Base-by-base conservation (phyloP, 2,329 filamentous ascomycete genomes). In the Peltaster fructicola region DNA sequence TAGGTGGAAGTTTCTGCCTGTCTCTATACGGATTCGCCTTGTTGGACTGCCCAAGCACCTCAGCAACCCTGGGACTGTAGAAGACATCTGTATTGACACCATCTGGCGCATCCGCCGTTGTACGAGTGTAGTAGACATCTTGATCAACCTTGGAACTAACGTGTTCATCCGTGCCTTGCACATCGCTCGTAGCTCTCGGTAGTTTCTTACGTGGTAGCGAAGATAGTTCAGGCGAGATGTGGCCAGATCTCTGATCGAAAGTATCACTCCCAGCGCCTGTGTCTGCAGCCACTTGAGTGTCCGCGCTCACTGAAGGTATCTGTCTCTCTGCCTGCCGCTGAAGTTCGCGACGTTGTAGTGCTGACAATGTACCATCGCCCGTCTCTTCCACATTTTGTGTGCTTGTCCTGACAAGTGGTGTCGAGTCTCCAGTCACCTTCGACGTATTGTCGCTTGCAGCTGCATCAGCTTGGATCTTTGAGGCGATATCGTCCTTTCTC, bases 31-130 rank as follows among this genome's bases (percentile, higher is more conserved):
- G 44, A 27, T 46, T 46, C 32, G 60, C 56, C 15, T 54, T 54
- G 6, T 30, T 31, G 5, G 25, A 26, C 10, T 32, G 26, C 15
- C 63, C 59, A 8, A 74, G 49, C 45, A 67, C 54, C 31, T 52
- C 59, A 14, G 67, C 63, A 11, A 72, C 62, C 27, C 56, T 58
- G 3, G 61, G 62, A 27, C 64, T 74, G 28, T 65, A 63, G 40
- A 76, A 76, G 0, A 75, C 47, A 34, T 68, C 61, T 4, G 61
- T 59, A 39, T 73, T 61, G 38, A 72, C 54, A 22, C 63, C 68
- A 26, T 68, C 63, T 4, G 67, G 57, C 9, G 62, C 30, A n/a
- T 62, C 54, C 10, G 60, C 53, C 10, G 43, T 18, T 16, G 27
- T 30, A 14, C 33, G 23, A 7, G 40, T 36, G 34, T 63, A 63